These are phyloP conservation scores for Cladophialophora carrionii DNA, from an alignment of 2,329 filamentous ascomycete genomes.

Conservation along the genomic window DNA sequence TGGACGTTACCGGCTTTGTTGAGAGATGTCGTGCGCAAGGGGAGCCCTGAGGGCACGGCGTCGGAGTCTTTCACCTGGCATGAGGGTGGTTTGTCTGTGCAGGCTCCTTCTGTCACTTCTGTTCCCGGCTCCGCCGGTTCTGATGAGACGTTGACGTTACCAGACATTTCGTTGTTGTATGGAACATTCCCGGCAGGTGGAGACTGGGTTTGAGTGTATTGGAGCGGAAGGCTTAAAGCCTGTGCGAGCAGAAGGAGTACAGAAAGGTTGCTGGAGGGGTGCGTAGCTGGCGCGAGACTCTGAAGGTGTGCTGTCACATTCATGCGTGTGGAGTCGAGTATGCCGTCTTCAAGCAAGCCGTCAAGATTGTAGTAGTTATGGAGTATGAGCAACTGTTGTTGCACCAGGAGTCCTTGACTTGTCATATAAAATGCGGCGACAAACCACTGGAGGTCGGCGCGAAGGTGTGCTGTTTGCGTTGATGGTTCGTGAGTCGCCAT, in stretches of 20 bases:
- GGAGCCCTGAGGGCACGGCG: no score
- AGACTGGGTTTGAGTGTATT: not conserved
- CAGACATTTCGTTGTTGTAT: not conserved
- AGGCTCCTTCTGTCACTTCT: not conserved
- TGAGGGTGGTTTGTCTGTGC: not conserved
- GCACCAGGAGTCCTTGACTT: not conserved
- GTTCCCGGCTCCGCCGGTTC: not conserved
- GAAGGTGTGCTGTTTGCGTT: slow-evolving; percentile 1
- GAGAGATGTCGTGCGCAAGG: not conserved
- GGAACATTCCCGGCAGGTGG: not conserved
- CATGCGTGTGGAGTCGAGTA: not conserved
- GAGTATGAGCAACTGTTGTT: not conserved
- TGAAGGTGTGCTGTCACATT: not conserved
- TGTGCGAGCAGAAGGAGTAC: not conserved
- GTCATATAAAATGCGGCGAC: not conserved
- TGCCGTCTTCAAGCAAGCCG: not conserved
- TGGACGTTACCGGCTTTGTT: not conserved
- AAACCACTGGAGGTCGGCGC: not conserved
- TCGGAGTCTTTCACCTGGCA: not conserved
- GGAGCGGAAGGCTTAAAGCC: not conserved
- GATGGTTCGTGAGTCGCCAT: not conserved
- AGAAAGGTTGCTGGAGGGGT: no score
- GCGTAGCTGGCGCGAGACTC: not conserved
- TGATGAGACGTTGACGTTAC: not conserved
- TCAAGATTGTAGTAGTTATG: slow-evolving; percentile 6